phyloP scores from a whole-genome alignment of 2,329 filamentous ascomycete genomes.

The Trichoderma arundinaceum region DNA sequence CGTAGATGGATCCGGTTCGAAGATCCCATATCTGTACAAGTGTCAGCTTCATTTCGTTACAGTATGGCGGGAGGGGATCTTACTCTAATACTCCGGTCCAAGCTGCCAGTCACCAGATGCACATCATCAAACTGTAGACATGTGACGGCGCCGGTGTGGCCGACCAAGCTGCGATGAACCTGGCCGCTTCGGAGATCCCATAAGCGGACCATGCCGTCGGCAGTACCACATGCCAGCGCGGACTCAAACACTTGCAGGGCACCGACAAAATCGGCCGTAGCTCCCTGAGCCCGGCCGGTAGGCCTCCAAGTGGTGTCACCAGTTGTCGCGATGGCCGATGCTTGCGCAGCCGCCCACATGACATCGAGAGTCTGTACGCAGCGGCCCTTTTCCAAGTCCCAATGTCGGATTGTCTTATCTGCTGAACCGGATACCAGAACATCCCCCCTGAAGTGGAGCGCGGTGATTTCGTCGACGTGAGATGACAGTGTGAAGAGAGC shows the following conservation, averaged over 20 bases:
- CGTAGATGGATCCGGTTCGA: constrained; percentile 90
- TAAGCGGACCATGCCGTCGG: constrained; percentile 93
- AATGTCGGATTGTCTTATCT: constrained; percentile 96
- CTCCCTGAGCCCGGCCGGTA: constrained; percentile 64
- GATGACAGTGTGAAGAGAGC: constrained; percentile 86
- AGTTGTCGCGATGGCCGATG: constrained; percentile 70
- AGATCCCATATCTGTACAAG: constrained; percentile 92
- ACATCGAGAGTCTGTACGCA: constrained; percentile 98
- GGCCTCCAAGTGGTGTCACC: constrained; percentile 74
- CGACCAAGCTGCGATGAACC: constrained; percentile 94
- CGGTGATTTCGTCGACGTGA: constrained; percentile 93
- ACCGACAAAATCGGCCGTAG: constrained; percentile 88
- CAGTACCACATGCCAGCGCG: constrained; percentile 92
- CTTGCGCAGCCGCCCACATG: constrained; percentile 95
- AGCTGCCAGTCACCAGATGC: constrained; percentile 89
- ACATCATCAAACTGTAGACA: constrained; percentile 96
- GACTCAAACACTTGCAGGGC: constrained; percentile 95
- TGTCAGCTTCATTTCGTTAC: constrained; percentile 34
- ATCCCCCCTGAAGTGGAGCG: constrained; percentile 86
- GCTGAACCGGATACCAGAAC: constrained; percentile 93
- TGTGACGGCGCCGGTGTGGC: constrained; percentile 93
- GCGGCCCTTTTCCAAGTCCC: constrained; percentile 96
- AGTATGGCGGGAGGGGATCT: constrained; percentile 48
- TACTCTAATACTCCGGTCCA: constrained; percentile 92
- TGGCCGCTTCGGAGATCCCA: constrained; percentile 97